Percentiles rank a stretch among this genome's conserved stretches.
These are phyloP conservation scores for Oleoguttula mirabilis DNA, from an alignment of 495 filamentous ascomycete species.

Conservation along the genomic window DNA sequence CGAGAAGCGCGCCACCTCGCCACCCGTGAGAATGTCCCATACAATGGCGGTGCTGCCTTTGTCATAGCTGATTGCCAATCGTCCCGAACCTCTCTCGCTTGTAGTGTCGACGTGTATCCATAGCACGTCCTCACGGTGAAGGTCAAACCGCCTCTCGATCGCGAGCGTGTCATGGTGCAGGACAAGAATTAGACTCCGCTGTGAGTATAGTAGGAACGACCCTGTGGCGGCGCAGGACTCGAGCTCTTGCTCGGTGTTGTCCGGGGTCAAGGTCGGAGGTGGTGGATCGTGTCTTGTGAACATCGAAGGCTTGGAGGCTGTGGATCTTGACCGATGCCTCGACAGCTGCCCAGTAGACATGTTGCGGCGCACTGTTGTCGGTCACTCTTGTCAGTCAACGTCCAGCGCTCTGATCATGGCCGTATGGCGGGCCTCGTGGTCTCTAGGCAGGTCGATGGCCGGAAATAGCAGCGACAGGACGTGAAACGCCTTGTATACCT, in stretches of 20 bases:
- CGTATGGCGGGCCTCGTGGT: slow-evolving; percentile 3
- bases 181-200: slow-evolving; percentile 65
- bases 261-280: slow-evolving; percentile 37
- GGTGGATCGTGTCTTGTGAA: slow-evolving; percentile 37
- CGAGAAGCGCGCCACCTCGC: slow-evolving; percentile 77
- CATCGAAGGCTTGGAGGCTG: slow-evolving; percentile 32
- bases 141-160: slow-evolving; percentile 75
- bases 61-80: slow-evolving; percentile 89
- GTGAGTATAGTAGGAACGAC: slow-evolving; percentile 75
- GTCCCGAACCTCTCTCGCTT: slow-evolving; percentile 73
- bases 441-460: slow-evolving; percentile 9
- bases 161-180: slow-evolving; percentile 84
- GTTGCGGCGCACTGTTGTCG: slow-evolving; percentile 22
- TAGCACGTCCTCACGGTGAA: slow-evolving; percentile 69
- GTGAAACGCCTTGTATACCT: slow-evolving; percentile 14
- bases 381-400: slow-evolving; percentile 9
- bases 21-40: slow-evolving; percentile 90
- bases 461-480: slow-evolving; percentile 14
- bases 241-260: slow-evolving; percentile 49
- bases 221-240: slow-evolving; percentile 79
- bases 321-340: slow-evolving; percentile 49
- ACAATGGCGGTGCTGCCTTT: slow-evolving; percentile 83
- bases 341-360: slow-evolving; percentile 41
- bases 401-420: slow-evolving; percentile 4
- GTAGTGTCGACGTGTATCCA: slow-evolving; percentile 84